Conservation (phyloP, 2,329 filamentous ascomycete species). For the Ceratocystis eucalypticola region DNA sequence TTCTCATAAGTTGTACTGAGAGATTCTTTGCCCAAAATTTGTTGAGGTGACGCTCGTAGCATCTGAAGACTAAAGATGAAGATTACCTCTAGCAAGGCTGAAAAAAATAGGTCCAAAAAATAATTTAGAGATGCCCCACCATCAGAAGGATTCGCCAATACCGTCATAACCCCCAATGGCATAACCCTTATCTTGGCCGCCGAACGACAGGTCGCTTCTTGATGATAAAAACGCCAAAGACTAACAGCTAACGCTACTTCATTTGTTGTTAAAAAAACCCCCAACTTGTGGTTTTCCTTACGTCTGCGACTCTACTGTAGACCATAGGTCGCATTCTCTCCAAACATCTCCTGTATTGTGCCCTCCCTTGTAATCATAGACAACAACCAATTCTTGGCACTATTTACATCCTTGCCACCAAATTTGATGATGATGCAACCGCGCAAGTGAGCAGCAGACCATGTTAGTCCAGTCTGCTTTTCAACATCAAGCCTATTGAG, state of each 20-base stretch:
- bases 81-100: background rate
- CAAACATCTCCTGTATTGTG: slow-evolving; percentile 57
- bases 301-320: slow-evolving; percentile 34
- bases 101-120: background rate
- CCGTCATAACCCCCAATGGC: background rate
- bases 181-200: background rate
- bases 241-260: background rate
- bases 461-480: slow-evolving; percentile 48
- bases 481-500: slow-evolving; percentile 44
- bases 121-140: slow-evolving; percentile 7
- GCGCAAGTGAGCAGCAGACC: slow-evolving; percentile 68
- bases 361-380: slow-evolving; percentile 62
- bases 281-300: background rate
- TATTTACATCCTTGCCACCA: slow-evolving; percentile 67
- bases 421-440: slow-evolving; percentile 88
- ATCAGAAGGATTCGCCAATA: background rate
- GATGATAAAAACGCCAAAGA: too few species aligned
- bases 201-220: background rate
- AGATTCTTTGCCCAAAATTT: background rate
- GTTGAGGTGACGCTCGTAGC: background rate
- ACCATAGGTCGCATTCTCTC: slow-evolving; percentile 69
- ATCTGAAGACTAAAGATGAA: background rate
- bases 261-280: background rate
- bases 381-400: slow-evolving; percentile 65
- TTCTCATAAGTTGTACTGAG: background rate